Base-by-base conservation (phyloP, 441 rosid genomes). In the Hypseocharis bilobata region DNA sequence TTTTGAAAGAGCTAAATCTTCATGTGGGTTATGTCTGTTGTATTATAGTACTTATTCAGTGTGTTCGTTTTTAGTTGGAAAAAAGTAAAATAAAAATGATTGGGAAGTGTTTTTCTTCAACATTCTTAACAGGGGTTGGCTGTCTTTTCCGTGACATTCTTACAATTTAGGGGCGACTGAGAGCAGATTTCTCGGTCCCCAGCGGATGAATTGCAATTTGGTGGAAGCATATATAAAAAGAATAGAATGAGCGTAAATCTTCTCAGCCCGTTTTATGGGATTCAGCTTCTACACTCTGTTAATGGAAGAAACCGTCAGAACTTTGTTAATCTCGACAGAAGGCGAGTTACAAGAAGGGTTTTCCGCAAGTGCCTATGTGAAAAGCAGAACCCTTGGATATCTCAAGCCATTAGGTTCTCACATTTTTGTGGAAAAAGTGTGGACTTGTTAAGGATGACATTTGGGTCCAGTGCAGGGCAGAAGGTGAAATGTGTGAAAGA, bases 111-210 rank as follows among this genome's bases (percentile, higher is more conserved):
- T 67, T 69, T 34, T 20, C 45, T 51, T 57, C 65, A 7, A 32
- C n/a, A 36, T 20, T 59, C 22, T 26, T 27, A 1, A 22, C 42
- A 72, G 73, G 63, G 40, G 14, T 44, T 62, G 60, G 30, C 62
- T 32, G 60, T 62, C 23, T 45, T 13, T 3, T 60, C 60, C 52
- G 20, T n/a, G 32, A 34, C 17, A 13, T 32, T 64, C 70, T 74
- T 38, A 19, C 69, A 64, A 57, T 54, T 63, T 64, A 10, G 23
- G 30, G 86, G 86, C 83, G 86, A 83, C 82, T 80, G 61, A 83
- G 88, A 77, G 77, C 69, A 25, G 55, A 65, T 82, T n/a, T 81
- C 93, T 86, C 84, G 88, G 96, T 88, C 95, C 91, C 93, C 88
- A 67, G 66, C 81, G 74, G 74, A 82, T 82, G 94, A 83, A 73